Evolutionary conservation across 2,329 filamentous ascomycete genomes (phyloP).

Genomic region (Penicillium palitans): DNA sequence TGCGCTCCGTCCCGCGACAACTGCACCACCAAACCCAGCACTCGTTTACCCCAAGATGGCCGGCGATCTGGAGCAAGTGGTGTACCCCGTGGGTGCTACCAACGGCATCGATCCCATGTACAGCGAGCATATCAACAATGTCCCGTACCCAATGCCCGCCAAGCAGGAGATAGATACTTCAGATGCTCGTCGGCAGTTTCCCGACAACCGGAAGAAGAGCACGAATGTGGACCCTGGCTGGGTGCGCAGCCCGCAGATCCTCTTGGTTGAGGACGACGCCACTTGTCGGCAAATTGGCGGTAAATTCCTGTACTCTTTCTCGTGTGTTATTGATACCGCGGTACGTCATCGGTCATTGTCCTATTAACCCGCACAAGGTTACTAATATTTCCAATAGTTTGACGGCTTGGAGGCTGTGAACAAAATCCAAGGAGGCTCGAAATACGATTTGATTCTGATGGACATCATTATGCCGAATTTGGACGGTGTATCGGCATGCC

Average conservation of each 20-base stretch:
- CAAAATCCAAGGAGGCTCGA: slow-evolving; percentile 68
- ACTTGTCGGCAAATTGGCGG: slow-evolving; percentile 67
- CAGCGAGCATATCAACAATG: slow-evolving; percentile 90
- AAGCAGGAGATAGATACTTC: slow-evolving; percentile 56
- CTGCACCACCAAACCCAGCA: slow-evolving; percentile 50
- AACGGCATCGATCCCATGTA: slow-evolving; percentile 95
- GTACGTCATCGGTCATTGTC: slow-evolving; percentile 46
- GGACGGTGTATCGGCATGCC: slow-evolving; percentile 91
- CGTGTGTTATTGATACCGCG: slow-evolving; percentile 63
- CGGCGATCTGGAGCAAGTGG: slow-evolving; percentile 67
- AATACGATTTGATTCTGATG: slow-evolving; percentile 76
- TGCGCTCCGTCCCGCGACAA: slow-evolving; percentile 44
- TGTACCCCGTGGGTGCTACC: slow-evolving; percentile 87
- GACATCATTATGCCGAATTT: slow-evolving; percentile 97
- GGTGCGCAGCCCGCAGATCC: slow-evolving; percentile 70
- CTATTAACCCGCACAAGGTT: slow-evolving; percentile 2
- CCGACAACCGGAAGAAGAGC: slow-evolving; percentile 61
- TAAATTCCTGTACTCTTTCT: slow-evolving; percentile 66
- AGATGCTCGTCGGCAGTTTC: slow-evolving; percentile 49
- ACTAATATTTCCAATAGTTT: slow-evolving; percentile 52
- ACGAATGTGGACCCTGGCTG: slow-evolving; percentile 63
- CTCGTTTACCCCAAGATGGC: slow-evolving; percentile 53
- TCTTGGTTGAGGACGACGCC: slow-evolving; percentile 82
- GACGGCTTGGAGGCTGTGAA: slow-evolving; percentile 90
- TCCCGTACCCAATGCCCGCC: slow-evolving; percentile 77